Conservation (phyloP, 78 protist genomes). For the Emiliania huxleyi region DNA sequence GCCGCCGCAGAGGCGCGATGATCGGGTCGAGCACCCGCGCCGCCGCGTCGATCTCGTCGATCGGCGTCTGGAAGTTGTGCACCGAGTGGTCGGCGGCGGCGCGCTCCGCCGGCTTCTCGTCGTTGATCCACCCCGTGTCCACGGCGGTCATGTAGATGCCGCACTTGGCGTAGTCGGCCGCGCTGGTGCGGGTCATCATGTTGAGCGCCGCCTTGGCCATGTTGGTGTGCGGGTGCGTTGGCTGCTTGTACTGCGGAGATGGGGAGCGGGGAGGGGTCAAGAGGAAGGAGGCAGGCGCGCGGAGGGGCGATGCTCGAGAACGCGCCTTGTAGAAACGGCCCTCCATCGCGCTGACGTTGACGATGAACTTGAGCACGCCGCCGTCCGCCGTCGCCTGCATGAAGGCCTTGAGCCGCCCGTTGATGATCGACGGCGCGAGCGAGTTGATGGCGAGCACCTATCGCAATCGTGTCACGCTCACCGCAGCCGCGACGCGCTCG, state of each 20-base stretch:
- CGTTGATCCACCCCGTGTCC: conserved; percentile 77
- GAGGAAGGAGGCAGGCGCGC: no score
- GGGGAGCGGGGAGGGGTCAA: no score
- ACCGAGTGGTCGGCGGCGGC: not conserved
- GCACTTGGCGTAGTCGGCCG: conserved; percentile 53
- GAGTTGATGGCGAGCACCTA: conserved; percentile 58
- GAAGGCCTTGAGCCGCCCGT: conserved; percentile 32
- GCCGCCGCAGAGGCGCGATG: no score
- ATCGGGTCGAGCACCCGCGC: conserved; percentile 83
- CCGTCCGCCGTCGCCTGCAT: conserved; percentile 25
- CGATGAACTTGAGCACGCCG: conserved; percentile 50
- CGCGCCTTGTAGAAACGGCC: conserved; percentile 67
- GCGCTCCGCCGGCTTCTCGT: conserved; percentile 52
- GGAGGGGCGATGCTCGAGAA: no score
- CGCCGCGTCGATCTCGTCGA: conserved; percentile 92
- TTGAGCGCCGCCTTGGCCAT: conserved; percentile 94
- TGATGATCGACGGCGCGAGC: conserved; percentile 68
- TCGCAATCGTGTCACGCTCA: no score
- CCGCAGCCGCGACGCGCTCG: no score
- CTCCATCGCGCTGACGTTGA: conserved; percentile 96
- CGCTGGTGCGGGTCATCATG: conserved; percentile 89
- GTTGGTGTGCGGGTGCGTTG: conserved; percentile 95
- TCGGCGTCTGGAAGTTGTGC: conserved; percentile 66
- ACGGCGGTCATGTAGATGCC: conserved; percentile 83
- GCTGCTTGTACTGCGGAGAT: conserved; percentile 69